These are phyloP conservation scores for Camellia oleifera DNA, from an alignment of 179 eudicot species.

Conservation along the genomic window DNA sequence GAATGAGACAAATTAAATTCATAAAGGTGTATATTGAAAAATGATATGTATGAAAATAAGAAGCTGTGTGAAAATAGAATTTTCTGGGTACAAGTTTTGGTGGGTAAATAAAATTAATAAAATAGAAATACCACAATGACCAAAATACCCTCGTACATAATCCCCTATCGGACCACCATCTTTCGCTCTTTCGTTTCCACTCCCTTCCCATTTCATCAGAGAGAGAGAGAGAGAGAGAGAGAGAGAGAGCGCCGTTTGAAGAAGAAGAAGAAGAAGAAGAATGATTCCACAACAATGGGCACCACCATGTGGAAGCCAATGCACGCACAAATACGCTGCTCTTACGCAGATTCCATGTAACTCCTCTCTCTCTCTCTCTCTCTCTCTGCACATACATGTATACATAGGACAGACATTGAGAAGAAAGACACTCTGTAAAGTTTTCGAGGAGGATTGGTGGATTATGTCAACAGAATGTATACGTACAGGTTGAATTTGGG, in stretches of 20 bases:
- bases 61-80: too few relatives aligned
- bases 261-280: constrained; percentile 2
- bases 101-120: too few relatives aligned
- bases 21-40: too few relatives aligned
- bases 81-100: too few relatives aligned
- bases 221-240: neutral
- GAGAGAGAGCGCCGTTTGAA: neutral
- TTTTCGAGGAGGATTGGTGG: too few relatives aligned
- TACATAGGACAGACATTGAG: too few relatives aligned
- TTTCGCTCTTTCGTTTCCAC: neutral
- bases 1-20: too few relatives aligned
- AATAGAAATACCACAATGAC: neutral
- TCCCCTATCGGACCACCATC: too few relatives aligned
- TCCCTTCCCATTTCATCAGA: neutral
- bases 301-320: constrained; percentile 79
- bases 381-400: too few relatives aligned
- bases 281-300: constrained; percentile 81
- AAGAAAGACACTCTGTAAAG: too few relatives aligned
- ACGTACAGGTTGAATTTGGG: neutral
- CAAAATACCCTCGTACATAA: neutral
- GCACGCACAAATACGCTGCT: constrained; percentile 89
- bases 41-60: too few relatives aligned
- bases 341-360: constrained; percentile 91
- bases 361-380: neutral
- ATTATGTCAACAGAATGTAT: neutral